phyloP scores from a whole-genome alignment of 164 flowering plant species.

The Kalanchoe fedtschenkoi region DNA sequence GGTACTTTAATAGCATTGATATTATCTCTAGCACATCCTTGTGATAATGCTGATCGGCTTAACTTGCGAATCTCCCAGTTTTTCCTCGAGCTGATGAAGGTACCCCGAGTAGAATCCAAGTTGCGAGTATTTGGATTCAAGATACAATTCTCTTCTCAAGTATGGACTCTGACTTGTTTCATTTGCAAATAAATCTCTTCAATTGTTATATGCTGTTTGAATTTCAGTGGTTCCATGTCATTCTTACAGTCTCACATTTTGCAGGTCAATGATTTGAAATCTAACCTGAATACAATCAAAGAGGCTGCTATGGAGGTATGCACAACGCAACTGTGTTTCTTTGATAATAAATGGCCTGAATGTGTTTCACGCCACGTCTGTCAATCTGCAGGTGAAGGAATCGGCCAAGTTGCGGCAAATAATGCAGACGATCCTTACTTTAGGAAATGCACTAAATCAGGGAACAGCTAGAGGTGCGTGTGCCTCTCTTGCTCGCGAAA shows the following conservation, averaged over 20 bases:
- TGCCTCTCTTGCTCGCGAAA: constrained; percentile 2
- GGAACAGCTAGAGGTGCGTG: constrained; percentile 99
- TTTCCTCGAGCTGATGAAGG: constrained; percentile 95
- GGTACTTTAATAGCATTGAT: constrained; percentile 27
- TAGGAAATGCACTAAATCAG: constrained; percentile 97
- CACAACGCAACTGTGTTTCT: not conserved
- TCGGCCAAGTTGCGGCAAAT: constrained; percentile 80
- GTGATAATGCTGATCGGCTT: not conserved
- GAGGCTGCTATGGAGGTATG: constrained; percentile 75
- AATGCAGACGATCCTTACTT: constrained; percentile 93
- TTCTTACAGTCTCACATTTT: constrained; percentile 4
- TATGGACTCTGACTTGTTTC: constrained; percentile 12
- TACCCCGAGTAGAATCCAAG: constrained; percentile 93
- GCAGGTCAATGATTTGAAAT: constrained; percentile 72
- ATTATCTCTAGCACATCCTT: constrained; percentile 9
- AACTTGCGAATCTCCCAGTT: constrained; percentile 41
- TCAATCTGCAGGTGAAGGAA: constrained; percentile 64
- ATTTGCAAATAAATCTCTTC: not conserved
- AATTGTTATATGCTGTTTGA: too few species aligned
- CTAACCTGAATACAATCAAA: constrained; percentile 59
- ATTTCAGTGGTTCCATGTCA: not conserved
- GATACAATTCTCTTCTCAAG: constrained; percentile 83
- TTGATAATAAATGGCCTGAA: not conserved
- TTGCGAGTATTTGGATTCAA: constrained; percentile 90
- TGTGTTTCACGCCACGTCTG: constrained; percentile 6